These are phyloP conservation scores for Ophiostoma fasciatum DNA, from an alignment of 2,329 filamentous ascomycete genomes.

Conservation along the genomic window DNA sequence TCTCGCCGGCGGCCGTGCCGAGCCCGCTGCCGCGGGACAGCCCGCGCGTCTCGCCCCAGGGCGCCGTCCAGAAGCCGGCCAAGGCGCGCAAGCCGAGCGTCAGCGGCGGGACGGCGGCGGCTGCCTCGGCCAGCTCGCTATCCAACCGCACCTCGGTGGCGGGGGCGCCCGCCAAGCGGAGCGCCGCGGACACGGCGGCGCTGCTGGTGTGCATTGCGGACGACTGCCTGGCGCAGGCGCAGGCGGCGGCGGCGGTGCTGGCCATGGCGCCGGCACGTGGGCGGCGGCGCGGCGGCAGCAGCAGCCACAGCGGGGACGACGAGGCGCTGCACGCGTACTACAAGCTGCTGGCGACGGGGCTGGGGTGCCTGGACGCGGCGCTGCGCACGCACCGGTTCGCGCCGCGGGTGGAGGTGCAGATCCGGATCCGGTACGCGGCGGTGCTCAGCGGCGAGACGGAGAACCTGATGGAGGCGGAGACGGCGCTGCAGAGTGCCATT, in stretches of 20 bases:
- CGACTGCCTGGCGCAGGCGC: slow-evolving; percentile 57
- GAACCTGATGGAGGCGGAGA: slow-evolving; percentile 59
- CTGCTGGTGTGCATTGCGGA: slow-evolving; percentile 59
- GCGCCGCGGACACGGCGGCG: slow-evolving; percentile 34
- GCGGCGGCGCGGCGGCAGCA: too few relatives aligned
- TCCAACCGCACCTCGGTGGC: too few relatives aligned
- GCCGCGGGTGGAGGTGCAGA: slow-evolving; percentile 52
- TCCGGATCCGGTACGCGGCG: slow-evolving; percentile 57
- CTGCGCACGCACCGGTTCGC: slow-evolving; percentile 45
- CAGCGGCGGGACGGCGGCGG: too few relatives aligned
- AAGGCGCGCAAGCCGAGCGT: slow-evolving; percentile 13
- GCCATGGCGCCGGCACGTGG: too few relatives aligned
- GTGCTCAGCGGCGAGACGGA: slow-evolving; percentile 63
- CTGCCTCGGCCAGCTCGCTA: too few relatives aligned
- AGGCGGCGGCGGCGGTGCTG: slow-evolving; percentile 34
- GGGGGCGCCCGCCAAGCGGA: too few relatives aligned
- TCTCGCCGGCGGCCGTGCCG: slow-evolving; percentile 8
- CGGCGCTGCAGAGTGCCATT: slow-evolving; percentile 55
- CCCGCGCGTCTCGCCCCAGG: slow-evolving; percentile 10
- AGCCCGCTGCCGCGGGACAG: slow-evolving; percentile 7
- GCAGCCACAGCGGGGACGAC: slow-evolving; percentile 27
- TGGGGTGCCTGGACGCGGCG: slow-evolving; percentile 58
- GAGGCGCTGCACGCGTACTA: slow-evolving; percentile 50
- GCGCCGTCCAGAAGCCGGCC: slow-evolving; percentile 10
- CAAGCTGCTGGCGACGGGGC: slow-evolving; percentile 53